A percentile compares a stretch with the other conserved stretches of the same genome.
phyloP scores from a whole-genome alignment of 2,329 filamentous ascomycete species.

The Stylonectria norvegica region DNA sequence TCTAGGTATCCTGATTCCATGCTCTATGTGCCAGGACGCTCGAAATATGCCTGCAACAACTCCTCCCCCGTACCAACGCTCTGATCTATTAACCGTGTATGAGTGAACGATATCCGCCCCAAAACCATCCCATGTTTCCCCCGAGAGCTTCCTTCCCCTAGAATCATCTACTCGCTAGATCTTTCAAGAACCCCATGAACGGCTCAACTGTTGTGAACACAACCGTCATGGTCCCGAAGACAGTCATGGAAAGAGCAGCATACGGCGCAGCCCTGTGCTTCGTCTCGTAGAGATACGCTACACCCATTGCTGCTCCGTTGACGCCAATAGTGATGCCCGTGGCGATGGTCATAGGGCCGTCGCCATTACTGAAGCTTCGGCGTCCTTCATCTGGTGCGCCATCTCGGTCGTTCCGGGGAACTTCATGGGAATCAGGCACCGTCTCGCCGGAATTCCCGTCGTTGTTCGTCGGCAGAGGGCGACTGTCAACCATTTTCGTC shows the following conservation, averaged over 20 bases:
- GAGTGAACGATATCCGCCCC: not conserved
- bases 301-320: slow-evolving; percentile 59
- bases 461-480: too few species aligned
- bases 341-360: slow-evolving; percentile 40
- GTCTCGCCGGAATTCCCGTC: too few species aligned
- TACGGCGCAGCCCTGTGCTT: slow-evolving; percentile 53
- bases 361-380: slow-evolving; percentile 14
- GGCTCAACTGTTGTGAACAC: slow-evolving; percentile 49
- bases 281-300: slow-evolving; percentile 54
- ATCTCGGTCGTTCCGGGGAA: too few species aligned
- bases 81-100: not conserved
- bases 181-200: slow-evolving; percentile 38
- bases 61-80: too few species aligned
- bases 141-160: too few species aligned
- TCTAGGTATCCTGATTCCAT: too few species aligned
- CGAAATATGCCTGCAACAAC: too few species aligned
- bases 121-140: too few species aligned
- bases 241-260: slow-evolving; percentile 55
- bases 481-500: slow-evolving; percentile 1
- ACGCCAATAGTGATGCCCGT: slow-evolving; percentile 53
- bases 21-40: too few species aligned
- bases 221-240: slow-evolving; percentile 55
- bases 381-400: slow-evolving; percentile 1
- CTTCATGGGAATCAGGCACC: too few species aligned
- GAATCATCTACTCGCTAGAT: slow-evolving; percentile 27